These are phyloP conservation scores for Pezicula radicicola DNA, from an alignment of 2,329 filamentous ascomycete genomes.

Conservation along the genomic window DNA sequence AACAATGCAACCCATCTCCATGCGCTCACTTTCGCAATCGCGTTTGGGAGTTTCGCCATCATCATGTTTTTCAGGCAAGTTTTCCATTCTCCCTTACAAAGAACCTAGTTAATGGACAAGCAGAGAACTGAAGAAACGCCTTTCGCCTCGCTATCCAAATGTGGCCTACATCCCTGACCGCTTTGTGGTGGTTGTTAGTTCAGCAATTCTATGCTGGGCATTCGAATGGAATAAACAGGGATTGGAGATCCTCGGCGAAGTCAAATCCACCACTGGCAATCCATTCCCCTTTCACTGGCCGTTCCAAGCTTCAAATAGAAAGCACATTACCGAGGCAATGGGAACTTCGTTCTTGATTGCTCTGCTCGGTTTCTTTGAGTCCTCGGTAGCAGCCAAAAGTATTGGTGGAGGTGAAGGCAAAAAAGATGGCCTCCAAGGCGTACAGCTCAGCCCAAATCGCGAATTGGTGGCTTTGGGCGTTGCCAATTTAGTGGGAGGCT, in stretches of 20 bases:
- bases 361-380: conserved; percentile 97
- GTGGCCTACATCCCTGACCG: conserved; percentile 91
- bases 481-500: conserved; percentile 86
- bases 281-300: conserved; percentile 83
- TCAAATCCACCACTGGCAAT: conserved; percentile 70
- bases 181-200: conserved; percentile 82
- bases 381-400: conserved; percentile 91
- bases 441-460: conserved; percentile 84
- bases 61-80: conserved; percentile 86
- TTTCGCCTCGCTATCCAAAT: conserved; percentile 75
- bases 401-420: conserved; percentile 56
- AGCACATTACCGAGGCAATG: conserved; percentile 81
- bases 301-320: conserved; percentile 72
- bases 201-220: conserved; percentile 73
- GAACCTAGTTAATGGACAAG: conserved; percentile 11
- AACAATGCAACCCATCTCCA: conserved; percentile 65
- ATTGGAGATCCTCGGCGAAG: conserved; percentile 77
- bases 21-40: conserved; percentile 71
- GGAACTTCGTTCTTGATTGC: conserved; percentile 91
- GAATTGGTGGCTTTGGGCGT: conserved; percentile 90
- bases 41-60: conserved; percentile 74
- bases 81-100: background rate
- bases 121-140: conserved; percentile 75
- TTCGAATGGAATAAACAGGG: conserved; percentile 78
- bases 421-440: conserved; percentile 68